phyloP scores from a whole-genome alignment of 495 filamentous ascomycete species.

The Lasiosphaeria hispida region DNA sequence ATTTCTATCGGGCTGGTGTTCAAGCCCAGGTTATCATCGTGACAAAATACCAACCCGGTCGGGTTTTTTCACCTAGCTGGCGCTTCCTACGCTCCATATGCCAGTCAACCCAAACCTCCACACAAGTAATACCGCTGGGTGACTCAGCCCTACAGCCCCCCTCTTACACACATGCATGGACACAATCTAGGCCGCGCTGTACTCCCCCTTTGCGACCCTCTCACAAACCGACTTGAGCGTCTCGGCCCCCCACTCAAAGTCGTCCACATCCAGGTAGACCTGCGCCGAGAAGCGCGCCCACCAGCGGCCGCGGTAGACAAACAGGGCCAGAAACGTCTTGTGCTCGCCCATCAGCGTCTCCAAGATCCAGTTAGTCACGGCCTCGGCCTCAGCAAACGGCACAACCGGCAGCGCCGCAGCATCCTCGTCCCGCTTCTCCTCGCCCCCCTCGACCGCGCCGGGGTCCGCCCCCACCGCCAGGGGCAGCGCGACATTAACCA shows the following conservation, averaged over 20 bases:
- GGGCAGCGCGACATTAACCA: constrained; percentile 76
- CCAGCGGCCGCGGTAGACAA: constrained; percentile 54
- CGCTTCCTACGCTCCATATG: too few relatives aligned
- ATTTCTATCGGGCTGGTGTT: too few relatives aligned
- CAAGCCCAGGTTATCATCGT: too few relatives aligned
- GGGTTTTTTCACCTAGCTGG: too few relatives aligned
- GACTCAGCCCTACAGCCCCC: too few relatives aligned
- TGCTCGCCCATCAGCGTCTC: constrained; percentile 54
- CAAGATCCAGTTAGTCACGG: constrained; percentile 57
- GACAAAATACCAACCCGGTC: too few relatives aligned
- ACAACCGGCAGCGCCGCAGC: constrained; percentile 34
- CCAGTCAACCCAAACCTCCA: too few relatives aligned
- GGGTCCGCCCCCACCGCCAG: constrained; percentile 31
- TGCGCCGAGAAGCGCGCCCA: constrained; percentile 78
- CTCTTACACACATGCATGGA: too few relatives aligned
- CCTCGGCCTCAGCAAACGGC: constrained; percentile 29
- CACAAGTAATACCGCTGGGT: too few relatives aligned
- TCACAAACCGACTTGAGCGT: constrained; percentile 61
- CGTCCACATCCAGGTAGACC: constrained; percentile 67
- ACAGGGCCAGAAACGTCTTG: constrained; percentile 67
- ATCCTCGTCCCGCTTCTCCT: constrained; percentile 22
- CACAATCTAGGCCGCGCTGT: constrained; percentile 7
- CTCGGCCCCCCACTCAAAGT: constrained; percentile 52
- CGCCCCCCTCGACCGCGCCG: constrained; percentile 17
- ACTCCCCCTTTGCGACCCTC: constrained; percentile 57